Base-by-base conservation (phyloP, 176 grass and related monocot species). In the Oryza coarctata region DNA sequence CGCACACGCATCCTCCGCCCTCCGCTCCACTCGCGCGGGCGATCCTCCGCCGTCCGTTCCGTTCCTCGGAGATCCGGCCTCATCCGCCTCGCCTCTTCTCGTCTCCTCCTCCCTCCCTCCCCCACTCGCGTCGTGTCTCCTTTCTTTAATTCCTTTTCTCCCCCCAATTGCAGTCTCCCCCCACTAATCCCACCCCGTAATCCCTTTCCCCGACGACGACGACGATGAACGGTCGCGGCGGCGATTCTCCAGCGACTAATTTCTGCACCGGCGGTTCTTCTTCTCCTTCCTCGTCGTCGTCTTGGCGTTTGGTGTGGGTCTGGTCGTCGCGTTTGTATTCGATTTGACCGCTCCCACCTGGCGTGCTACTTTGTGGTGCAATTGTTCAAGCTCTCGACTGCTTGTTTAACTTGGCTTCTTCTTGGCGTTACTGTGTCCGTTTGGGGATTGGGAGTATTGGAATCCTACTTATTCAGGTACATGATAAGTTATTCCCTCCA, bases 41-140 rank as follows among this genome's bases (percentile, higher is more conserved):
- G 6, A 1, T 36, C 45, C 60, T 78, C 79, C 83, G 74, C 83
- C 88, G 88, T 90, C 83, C 88, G 73, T 82, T 82, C 32, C 58
- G 34, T 28, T 20, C 27, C 3, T 49, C 50, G 64, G 18, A 65
- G 80, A 82, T 83, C 55, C 82, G 72, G 65, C 78, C 77, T 76
- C 87, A 43, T 81, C 87, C 87, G 20, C 52, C 80, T 34, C 30
- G 40, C 70, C 39, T 33, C 32, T 4, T 4, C 32, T 61, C 66
- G 49, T 70, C 67, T 66, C 41, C 35, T 69, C 63, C 60, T 50
- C 74, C 65, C 32, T n/a, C n/a, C n/a, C n/a, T n/a, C n/a, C n/a
- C n/a, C n/a, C n/a, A 4, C 35, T 36, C 35, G 69, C 70, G 61
- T 69, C 75, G 58, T 62, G 81, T 66, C 81, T 72, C 49, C 77